Evolutionary conservation across 805 yeast species (phyloP), one percentile per base, ranked within the genome.

Genomic region (Spathaspora arborariae): DNA sequence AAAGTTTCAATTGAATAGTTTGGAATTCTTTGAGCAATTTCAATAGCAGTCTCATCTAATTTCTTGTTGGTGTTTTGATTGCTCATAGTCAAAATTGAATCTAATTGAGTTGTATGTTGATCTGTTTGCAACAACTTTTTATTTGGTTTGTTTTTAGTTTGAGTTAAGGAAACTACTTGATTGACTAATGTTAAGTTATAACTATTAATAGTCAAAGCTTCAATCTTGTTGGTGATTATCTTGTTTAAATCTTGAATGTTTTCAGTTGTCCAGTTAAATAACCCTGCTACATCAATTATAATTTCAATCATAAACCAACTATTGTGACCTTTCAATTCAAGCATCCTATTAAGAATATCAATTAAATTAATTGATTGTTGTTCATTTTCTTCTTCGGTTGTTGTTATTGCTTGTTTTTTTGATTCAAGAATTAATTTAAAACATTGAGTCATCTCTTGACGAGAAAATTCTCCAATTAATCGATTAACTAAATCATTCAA

Each of bases 271-370:
- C 88, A 80, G 50, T 81, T 79, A 59, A 86, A 79, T 41, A 87
- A 65, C 1, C 94, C 94, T 45, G 83, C 84, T 1, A 87, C 80
- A 59, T 87, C 94, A 44, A 87, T 76, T 41, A 86, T 74, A 19
- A 83, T 72, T 47, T 82, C 78, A 39, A 86, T 66, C n/a, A 85
- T 64, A 43, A 75, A 77, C 75, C 80, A 81, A 9, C 87, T 84
- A 48, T 74, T 74, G 46, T 75, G 65, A 44, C 80, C 74, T 46
- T 78, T 70, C 33, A 64, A 65, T n/a, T 80, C 64, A 30, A 61
- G 39, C 16, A 72, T 61, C 20, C 58, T 60, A 35, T 54, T 58
- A 45, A 71, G 61, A 45, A 70, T 53, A 26, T 62, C 62, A 48
- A 75, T 76, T 52, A 79, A 61, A 50, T 74, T 41, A 16, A 53